Base-by-base conservation (phyloP, 1,284 basidiomycete species). In the Fomitiporia mediterranea region DNA sequence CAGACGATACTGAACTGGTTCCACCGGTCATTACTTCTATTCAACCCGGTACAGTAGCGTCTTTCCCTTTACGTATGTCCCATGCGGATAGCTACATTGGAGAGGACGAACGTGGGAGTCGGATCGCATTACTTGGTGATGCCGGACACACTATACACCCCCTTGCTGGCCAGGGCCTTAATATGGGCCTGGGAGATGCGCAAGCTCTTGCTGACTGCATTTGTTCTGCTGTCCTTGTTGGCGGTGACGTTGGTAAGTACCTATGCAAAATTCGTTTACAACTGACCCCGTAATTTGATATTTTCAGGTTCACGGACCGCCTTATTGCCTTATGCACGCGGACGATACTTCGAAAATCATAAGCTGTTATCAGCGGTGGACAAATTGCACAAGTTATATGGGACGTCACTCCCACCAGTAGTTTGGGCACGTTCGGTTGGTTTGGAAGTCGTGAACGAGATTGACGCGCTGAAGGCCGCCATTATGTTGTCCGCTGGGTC, bases 81-180 rank as follows among this genome's bases (percentile, higher is more conserved):
- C 97, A 99, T 65, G 89, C 92, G 0, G 92, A 95, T 54, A 73
- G 80, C 0, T 99, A 99, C 69, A 74, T 94, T 43, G 90, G 94
- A 19, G 83, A 86, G 64, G 81, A 81, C 0, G 61, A 67, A 32
- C 47, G 50, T 6, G 79, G 82, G 1, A 74, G 75, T 0, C 81
- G 96, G 2, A 95, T 91, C 0, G 94, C 87, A 1, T 82, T 99
- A 2, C 83, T 99, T 1, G 97, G 97, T 3, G 97, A 99, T 70
- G 95, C 97, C 1, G 96, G 95, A 13, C 97, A 99, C 67, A 92
- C 92, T 0, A 80, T 94, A 3, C 97, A 99, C 67, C 97, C 97
- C 0, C 81, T 99, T n/a, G 96, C 95, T 0, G 97, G 97, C 1
- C 97, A 99, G 68, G 97, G 96, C 0, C 74, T 99, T 40, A 99